phyloP scores from a whole-genome alignment of 768 basidiomycete species.

The Boletus sp. region DNA sequence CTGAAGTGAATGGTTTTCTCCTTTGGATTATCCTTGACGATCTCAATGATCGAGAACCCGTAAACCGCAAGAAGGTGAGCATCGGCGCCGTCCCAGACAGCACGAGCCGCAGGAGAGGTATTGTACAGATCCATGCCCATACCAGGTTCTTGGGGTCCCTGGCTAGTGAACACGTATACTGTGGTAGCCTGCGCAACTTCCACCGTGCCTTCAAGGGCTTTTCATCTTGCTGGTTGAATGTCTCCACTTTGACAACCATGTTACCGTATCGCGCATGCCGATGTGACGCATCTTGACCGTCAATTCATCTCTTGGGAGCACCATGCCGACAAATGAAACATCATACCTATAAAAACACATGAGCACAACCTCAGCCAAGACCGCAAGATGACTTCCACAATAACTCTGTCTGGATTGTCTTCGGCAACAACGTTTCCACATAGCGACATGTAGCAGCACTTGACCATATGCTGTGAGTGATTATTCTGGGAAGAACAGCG shows the following conservation, averaged over 20 bases:
- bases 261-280: conserved; percentile 92
- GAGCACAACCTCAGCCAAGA: not conserved
- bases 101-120: conserved; percentile 87
- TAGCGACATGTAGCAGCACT: conserved; percentile 92
- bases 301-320: conserved; percentile 86
- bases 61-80: conserved; percentile 91
- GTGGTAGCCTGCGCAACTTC: no score
- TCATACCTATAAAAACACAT: conserved; percentile 60
- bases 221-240: conserved; percentile 79
- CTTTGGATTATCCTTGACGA: conserved; percentile 98
- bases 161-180: no score
- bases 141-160: conserved; percentile 89
- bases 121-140: conserved; percentile 99
- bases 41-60: conserved; percentile 98
- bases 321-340: conserved; percentile 96
- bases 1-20: conserved; percentile 98
- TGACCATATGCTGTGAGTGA: conserved; percentile 97
- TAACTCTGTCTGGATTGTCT: conserved; percentile 87
- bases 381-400: conserved; percentile 57
- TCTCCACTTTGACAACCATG: conserved; percentile 87
- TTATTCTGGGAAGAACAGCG: conserved; percentile 90
- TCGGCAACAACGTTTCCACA: conserved; percentile 92
- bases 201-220: no score
- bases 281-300: conserved; percentile 84
- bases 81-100: conserved; percentile 97